Evolutionary conservation across 768 basidiomycete genomes (phyloP).

Genomic region (Austroboletus eburneus): DNA sequence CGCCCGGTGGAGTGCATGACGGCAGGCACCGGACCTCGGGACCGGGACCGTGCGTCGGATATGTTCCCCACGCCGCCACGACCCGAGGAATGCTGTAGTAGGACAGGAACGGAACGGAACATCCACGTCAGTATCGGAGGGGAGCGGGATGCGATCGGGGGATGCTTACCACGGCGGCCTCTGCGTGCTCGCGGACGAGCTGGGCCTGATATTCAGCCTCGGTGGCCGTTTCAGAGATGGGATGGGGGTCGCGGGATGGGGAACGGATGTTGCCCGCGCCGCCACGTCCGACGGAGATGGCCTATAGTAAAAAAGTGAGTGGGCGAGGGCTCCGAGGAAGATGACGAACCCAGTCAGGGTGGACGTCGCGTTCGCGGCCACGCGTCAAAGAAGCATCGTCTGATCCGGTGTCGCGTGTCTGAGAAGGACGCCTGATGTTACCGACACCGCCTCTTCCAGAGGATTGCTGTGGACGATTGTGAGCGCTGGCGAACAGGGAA

Average conservation of each 20-base stretch:
- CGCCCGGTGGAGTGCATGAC: slow-evolving; percentile 48
- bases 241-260: slow-evolving; percentile 52
- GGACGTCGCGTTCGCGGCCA: slow-evolving; percentile 52
- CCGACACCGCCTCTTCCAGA: slow-evolving; percentile 68
- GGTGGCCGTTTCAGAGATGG: slow-evolving; percentile 25
- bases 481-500: neutral
- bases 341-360: slow-evolving; percentile 35
- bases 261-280: slow-evolving; percentile 85
- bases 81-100: slow-evolving; percentile 50
- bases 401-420: slow-evolving; percentile 44
- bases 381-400: slow-evolving; percentile 53
- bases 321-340: neutral
- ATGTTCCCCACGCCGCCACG: slow-evolving; percentile 69
- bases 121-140: neutral
- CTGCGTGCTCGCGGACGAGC: slow-evolving; percentile 25
- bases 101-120: no score
- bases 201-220: slow-evolving; percentile 23
- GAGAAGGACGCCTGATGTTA: slow-evolving; percentile 54
- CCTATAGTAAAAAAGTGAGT: slow-evolving; percentile 1
- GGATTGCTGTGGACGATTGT: slow-evolving; percentile 37
- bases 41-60: slow-evolving; percentile 45
- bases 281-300: slow-evolving; percentile 66
- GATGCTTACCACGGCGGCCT: slow-evolving; percentile 32
- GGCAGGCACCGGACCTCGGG: slow-evolving; percentile 37
- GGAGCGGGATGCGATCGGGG: neutral